Percentiles rank a stretch among this genome's conserved stretches.
Conservation (phyloP, 1,284 basidiomycete genomes). For the Inonotus obliquus region DNA sequence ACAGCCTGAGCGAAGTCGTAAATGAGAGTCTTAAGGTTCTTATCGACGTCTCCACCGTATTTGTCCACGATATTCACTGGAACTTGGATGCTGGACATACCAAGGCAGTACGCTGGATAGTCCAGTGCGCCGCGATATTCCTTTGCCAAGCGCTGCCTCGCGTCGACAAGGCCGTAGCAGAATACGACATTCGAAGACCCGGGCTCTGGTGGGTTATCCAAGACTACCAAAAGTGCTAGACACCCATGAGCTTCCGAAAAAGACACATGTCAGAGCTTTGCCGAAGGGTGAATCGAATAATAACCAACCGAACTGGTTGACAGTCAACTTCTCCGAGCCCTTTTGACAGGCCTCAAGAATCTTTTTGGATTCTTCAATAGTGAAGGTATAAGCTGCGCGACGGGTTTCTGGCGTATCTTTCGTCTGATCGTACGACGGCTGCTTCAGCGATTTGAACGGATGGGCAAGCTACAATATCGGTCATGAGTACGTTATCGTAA, state of each 20-base stretch:
- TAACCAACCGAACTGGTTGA: slow-evolving; percentile 7
- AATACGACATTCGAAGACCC: slow-evolving; percentile 3
- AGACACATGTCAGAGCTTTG: not conserved
- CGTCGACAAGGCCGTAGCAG: slow-evolving; percentile 16
- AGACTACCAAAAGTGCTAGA: not conserved
- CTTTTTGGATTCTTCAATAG: slow-evolving; percentile 11
- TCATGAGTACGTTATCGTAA: not conserved
- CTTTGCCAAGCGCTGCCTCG: slow-evolving; percentile 6
- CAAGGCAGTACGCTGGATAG: slow-evolving; percentile 19
- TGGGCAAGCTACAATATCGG: not conserved
- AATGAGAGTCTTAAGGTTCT: slow-evolving; percentile 5
- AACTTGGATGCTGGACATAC: slow-evolving; percentile 13
- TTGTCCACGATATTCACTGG: slow-evolving; percentile 13
- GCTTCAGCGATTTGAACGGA: slow-evolving; percentile 7
- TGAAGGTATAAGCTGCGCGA: slow-evolving; percentile 4
- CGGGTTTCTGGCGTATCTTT: not conserved
- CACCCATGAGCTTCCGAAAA: slow-evolving; percentile 12
- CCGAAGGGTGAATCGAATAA: not conserved
- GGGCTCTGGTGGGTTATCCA: slow-evolving; percentile 18
- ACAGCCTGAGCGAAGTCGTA: slow-evolving; percentile 11
- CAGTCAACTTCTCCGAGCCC: not conserved
- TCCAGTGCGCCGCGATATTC: slow-evolving; percentile 3
- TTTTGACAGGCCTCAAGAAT: not conserved
- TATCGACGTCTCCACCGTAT: not conserved
- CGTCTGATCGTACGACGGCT: not conserved